Evolutionary conservation across 352 stramenopile species (phyloP), one percentile per base, ranked within the genome.

Genomic region (Globisporangium barbulae): DNA sequence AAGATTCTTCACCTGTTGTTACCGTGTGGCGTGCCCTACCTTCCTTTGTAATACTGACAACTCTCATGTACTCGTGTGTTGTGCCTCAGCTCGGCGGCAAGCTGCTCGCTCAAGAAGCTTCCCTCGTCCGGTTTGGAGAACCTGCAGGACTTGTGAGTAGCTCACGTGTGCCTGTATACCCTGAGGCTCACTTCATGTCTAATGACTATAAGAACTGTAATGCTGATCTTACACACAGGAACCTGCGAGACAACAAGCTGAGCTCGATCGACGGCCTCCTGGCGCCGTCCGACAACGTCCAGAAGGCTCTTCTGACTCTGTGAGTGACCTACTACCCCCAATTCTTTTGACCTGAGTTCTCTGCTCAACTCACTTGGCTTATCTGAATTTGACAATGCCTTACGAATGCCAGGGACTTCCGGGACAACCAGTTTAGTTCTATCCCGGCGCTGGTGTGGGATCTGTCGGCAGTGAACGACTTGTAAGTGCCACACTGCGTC

Each of bases 201-300:
- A 13, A 42, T 13, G 10, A 42, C 37, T 42, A 42, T 17, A 42
- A 42, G 8, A 13, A 39, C 37, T 12, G 37, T 42, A 8, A 3
- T 42, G 37, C 3, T 13, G 12, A 42, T 59, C 4, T 12, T 33
- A n/a, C 33, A 6, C 30, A 22, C 37, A 64, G 58, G 5, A 35
- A 64, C 58, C 22, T 64, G 33, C 45, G 33, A 35, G 49, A 21
- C 33, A 63, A 63, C 45, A 45, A 44, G 22, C 58, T 63, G 21
- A 39, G 8, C 30, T 57, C 58, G 15, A 44, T 63, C 33, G 33
- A 57, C 9, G 33, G n/a, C 31, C 22, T 63, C 33, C 21, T 56
- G 13, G n/a, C 47, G 50, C 8, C 15, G 2, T 19, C 30, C 17
- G 42, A 21, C 17, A 49, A 63, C 10, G 30, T 28, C 3, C 19